Base-by-base conservation (phyloP, 805 yeast species). In the Candida peoriensis region DNA sequence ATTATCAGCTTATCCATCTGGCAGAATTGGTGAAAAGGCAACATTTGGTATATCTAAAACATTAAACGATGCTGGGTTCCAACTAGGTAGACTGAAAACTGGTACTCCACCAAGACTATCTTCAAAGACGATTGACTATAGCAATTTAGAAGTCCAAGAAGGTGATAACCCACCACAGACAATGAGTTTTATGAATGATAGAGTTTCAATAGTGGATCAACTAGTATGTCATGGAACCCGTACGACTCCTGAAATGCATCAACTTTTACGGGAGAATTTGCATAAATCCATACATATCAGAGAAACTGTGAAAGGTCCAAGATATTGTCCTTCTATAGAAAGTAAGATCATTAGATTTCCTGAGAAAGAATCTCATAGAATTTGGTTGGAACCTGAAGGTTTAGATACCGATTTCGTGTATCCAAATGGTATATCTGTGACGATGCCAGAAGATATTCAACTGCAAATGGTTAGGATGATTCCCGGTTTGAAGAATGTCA, bases 381-480 rank as follows among this genome's bases (percentile, higher is more conserved):
- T 93, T 4, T 93, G 98, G 98, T 64, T 93, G 7, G 98, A 93
- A 58, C 97, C 97, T 0, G 99, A 93, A 57, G 98, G 98, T 0
- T 63, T 89, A 13, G 81, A 85, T 48, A 75, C 90, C 0, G 80
- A 86, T 52, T 63, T 85, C n/a, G 81, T 93, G 10, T 93, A 93
- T 54, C 99, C 99, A 0, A 93, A 90, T 52, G 99, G 99, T 12
- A 86, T 93, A 13, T 85, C 96, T 2, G 82, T 89, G 49, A 88
- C 98, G 0, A 83, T 93, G 95, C 98, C 98, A 0, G 93, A 77
- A 24, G 97, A 90, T 17, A 80, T 89, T 20, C 99, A 93, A 59
- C 70, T 70, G 16, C 66, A 74, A 43, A 72, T 89, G 70, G 72
- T 93, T 36, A 66, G 70, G 39, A 63, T 86, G 64, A 84, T 93